phyloP scores from a whole-genome alignment of 805 yeast genomes.

The Metschnikowia picachoensis region DNA sequence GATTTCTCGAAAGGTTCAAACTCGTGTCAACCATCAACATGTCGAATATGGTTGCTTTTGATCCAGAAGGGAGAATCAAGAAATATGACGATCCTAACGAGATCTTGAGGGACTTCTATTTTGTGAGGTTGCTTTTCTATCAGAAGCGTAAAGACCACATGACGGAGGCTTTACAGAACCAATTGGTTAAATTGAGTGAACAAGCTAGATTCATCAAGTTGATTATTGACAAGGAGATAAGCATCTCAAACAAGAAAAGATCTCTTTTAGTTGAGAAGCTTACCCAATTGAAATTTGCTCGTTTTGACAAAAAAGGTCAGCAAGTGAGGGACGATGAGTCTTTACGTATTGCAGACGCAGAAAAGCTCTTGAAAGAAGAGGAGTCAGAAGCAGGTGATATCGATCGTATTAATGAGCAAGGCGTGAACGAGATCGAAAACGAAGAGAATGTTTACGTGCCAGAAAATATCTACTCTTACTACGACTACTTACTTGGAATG shows the following conservation, averaged over 20 bases:
- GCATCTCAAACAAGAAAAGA: slow-evolving; percentile 72
- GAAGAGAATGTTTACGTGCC: slow-evolving; percentile 40
- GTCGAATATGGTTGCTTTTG: slow-evolving; percentile 94
- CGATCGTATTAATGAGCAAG: slow-evolving; percentile 17
- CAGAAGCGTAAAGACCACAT: slow-evolving; percentile 85
- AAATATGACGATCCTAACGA: slow-evolving; percentile 74
- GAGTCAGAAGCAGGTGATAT: slow-evolving; percentile 36
- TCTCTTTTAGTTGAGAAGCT: slow-evolving; percentile 60
- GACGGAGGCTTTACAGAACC: slow-evolving; percentile 65
- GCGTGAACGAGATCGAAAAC: slow-evolving; percentile 26
- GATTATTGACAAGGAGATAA: slow-evolving; percentile 73
- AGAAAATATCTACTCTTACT: slow-evolving; percentile 59
- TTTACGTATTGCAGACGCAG: slow-evolving; percentile 24
- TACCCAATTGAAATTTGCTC: slow-evolving; percentile 64
- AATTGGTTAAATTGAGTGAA: slow-evolving; percentile 66
- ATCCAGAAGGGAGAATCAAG: slow-evolving; percentile 80
- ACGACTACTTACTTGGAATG: slow-evolving; percentile 89
- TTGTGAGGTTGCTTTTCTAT: slow-evolving; percentile 81
- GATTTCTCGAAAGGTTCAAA: slow-evolving; percentile 82
- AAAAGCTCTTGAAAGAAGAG: slow-evolving; percentile 36
- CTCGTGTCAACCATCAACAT: slow-evolving; percentile 63
- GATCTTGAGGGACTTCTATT: slow-evolving; percentile 80
- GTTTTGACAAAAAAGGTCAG: slow-evolving; percentile 65
- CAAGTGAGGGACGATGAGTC: slow-evolving; percentile 47
- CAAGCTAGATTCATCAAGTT: slow-evolving; percentile 91